Conservation (phyloP, 2,329 filamentous ascomycete genomes). For the Mycosphaerelloides madeirae region DNA sequence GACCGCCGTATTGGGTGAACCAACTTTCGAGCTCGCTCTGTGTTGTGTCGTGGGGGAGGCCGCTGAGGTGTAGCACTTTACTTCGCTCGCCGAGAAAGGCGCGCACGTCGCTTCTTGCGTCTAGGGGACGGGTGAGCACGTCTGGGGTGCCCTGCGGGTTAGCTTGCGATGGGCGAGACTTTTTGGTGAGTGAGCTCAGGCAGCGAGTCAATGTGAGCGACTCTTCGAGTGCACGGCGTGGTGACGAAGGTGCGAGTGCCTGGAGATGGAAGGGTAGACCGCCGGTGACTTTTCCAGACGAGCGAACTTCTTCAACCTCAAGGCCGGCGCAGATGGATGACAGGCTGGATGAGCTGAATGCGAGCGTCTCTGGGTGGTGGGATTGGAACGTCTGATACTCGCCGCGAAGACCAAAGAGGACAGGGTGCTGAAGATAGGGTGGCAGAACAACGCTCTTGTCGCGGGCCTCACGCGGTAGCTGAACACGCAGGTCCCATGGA, state of each 20-base stretch:
- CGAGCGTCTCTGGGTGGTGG: constrained; percentile 94
- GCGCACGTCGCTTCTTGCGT: constrained; percentile 90
- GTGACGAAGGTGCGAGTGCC: constrained; percentile 89
- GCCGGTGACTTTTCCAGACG: constrained; percentile 96
- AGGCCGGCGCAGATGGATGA: constrained; percentile 97
- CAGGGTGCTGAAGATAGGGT: constrained; percentile 93
- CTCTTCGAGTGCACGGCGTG: constrained; percentile 95
- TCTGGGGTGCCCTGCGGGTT: constrained; percentile 80
- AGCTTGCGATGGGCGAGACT: constrained; percentile 72
- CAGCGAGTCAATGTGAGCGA: constrained; percentile 90
- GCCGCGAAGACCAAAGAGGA: constrained; percentile 92
- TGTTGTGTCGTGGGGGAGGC: constrained; percentile 93
- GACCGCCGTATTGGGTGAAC: constrained; percentile 98
- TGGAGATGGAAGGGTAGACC: constrained; percentile 97
- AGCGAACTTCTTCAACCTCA: constrained; percentile 95
- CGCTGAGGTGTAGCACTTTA: constrained; percentile 97
- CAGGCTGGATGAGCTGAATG: constrained; percentile 91
- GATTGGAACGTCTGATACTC: constrained; percentile 99
- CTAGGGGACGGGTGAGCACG: constrained; percentile 90
- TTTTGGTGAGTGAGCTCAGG: constrained; percentile 85
- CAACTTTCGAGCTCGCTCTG: constrained; percentile 98
- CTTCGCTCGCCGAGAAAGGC: constrained; percentile 94
- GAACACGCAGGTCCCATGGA: constrained; percentile 96
- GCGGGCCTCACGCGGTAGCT: constrained; percentile 92
- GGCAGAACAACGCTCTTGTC: constrained; percentile 97